phyloP scores from a whole-genome alignment of 2,329 filamentous ascomycete genomes.

The Penicillium occitanis region DNA sequence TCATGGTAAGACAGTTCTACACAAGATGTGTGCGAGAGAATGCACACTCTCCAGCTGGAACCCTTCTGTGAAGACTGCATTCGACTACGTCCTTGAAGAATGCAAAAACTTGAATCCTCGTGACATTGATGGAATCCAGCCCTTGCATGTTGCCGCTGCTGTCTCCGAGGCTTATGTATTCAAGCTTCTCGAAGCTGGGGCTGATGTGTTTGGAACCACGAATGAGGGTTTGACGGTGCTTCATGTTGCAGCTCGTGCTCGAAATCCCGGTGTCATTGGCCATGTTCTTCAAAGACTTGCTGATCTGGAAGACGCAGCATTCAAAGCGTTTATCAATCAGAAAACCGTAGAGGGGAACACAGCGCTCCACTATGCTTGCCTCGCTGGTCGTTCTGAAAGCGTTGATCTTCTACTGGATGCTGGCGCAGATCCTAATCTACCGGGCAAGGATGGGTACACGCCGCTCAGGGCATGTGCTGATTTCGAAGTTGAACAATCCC shows the following conservation, averaged over 20 bases:
- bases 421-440: slow-evolving; percentile 10
- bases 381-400: slow-evolving; percentile 14
- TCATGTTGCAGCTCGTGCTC: slow-evolving; percentile 24
- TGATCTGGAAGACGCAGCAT: background rate
- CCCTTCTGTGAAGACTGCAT: background rate
- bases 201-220: slow-evolving; percentile 19
- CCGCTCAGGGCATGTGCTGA: slow-evolving; percentile 15
- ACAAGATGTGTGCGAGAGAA: slow-evolving; percentile 12
- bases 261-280: slow-evolving; percentile 20
- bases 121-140: slow-evolving; percentile 18
- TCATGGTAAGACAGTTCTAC: slow-evolving; percentile 7
- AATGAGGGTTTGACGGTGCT: slow-evolving; percentile 23
- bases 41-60: background rate
- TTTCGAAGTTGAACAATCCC: slow-evolving; percentile 14
- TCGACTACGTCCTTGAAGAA: slow-evolving; percentile 21
- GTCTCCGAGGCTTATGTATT: slow-evolving; percentile 21
- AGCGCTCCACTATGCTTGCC: slow-evolving; percentile 25
- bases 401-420: slow-evolving; percentile 11
- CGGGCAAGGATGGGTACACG: slow-evolving; percentile 10
- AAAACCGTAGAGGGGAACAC: slow-evolving; percentile 20
- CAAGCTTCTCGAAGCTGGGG: slow-evolving; percentile 24
- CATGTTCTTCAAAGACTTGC: slow-evolving; percentile 17
- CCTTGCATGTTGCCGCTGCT: slow-evolving; percentile 24
- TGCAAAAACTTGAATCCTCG: slow-evolving; percentile 22
- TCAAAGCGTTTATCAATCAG: slow-evolving; percentile 21